A percentile compares a stretch with the other conserved stretches of the same genome.
These are phyloP conservation scores for Dictyostelium citrinum DNA, from an alignment of 78 protist species.

Conservation along the genomic window DNA sequence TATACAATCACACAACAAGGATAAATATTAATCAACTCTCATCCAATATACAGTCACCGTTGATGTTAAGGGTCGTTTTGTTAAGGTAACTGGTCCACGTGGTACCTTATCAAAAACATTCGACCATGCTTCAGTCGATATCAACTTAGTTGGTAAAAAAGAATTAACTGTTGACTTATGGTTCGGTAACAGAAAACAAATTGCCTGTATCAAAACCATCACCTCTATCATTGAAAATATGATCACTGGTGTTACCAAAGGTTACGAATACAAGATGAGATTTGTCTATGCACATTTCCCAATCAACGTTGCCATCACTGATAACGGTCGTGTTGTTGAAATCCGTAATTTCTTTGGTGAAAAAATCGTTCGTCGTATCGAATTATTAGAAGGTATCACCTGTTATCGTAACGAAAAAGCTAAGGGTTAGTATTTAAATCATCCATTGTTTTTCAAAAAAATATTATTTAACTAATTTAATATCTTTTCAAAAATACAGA, in stretches of 20 bases:
- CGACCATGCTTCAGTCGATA: conserved; percentile 92
- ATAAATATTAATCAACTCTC: too few relatives aligned
- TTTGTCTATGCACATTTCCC: conserved; percentile 99
- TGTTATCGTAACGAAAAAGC: conserved; percentile 76
- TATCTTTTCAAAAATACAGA: conserved; percentile 13
- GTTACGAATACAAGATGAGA: conserved; percentile 99
- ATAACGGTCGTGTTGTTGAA: conserved; percentile 88
- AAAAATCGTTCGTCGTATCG: conserved; percentile 87
- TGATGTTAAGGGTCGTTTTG: conserved; percentile 55
- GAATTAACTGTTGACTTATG: conserved; percentile 72
- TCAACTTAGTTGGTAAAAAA: conserved; percentile 39
- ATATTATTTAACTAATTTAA: too few relatives aligned
- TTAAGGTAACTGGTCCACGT: conserved; percentile 95
- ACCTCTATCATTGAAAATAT: conserved; percentile 95
- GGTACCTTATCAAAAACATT: conserved; percentile 93
- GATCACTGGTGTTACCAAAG: conserved; percentile 99
- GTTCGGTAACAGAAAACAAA: conserved; percentile 92
- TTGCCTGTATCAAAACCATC: conserved; percentile 94
- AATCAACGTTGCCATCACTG: conserved; percentile 89
- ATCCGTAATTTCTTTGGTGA: conserved; percentile 99
- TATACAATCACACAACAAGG: too few relatives aligned
- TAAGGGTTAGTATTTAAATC: conserved; percentile 88
- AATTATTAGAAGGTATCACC: conserved; percentile 91
- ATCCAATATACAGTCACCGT: conserved; percentile 62
- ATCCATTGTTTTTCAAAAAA: too few relatives aligned